Conservation (phyloP, 768 basidiomycete genomes). For the Tricholomella constricta region DNA sequence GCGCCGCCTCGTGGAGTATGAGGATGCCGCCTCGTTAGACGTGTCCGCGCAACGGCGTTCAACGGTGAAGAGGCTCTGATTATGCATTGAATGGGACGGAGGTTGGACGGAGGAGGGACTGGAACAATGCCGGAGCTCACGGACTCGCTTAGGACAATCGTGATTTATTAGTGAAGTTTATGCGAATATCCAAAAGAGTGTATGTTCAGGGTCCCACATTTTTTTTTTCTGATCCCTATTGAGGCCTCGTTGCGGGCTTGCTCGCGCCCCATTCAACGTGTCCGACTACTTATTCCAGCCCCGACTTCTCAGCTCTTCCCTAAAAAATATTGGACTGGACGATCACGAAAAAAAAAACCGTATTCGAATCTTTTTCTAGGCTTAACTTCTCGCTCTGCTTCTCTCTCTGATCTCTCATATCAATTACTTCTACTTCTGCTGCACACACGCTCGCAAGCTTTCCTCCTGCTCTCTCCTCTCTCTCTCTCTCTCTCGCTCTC, state of each 20-base stretch:
- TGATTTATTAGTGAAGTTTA: conserved; percentile 19
- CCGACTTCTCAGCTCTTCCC: conserved; percentile 7
- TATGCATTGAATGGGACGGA: conserved; percentile 1
- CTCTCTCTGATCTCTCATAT: not conserved
- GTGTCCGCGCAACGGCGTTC: not conserved
- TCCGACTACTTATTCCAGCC: conserved; percentile 17
- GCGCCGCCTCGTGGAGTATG: not conserved
- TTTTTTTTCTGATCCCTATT: conserved; percentile 23
- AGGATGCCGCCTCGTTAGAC: not conserved
- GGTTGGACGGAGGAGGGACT: not conserved
- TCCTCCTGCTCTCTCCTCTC: conserved; percentile 8
- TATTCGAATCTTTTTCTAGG: conserved; percentile 3
- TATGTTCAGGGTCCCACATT: conserved; percentile 21
- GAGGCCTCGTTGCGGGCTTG: conserved; percentile 18
- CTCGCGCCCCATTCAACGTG: conserved; percentile 11
- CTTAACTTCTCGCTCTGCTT: conserved; percentile 12
- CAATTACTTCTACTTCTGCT: conserved; percentile 4
- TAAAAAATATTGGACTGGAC: conserved; percentile 11
- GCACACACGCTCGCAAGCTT: conserved; percentile 1
- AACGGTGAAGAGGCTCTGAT: not conserved
- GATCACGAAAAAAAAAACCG: conserved; percentile 9
- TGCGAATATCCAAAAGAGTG: conserved; percentile 20
- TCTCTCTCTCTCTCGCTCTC: conserved; percentile 11
- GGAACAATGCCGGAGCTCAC: conserved; percentile 12
- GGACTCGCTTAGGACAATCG: conserved; percentile 24